Base-by-base conservation (phyloP, 2,329 filamentous ascomycete species). In the Fusarium haematococcum region DNA sequence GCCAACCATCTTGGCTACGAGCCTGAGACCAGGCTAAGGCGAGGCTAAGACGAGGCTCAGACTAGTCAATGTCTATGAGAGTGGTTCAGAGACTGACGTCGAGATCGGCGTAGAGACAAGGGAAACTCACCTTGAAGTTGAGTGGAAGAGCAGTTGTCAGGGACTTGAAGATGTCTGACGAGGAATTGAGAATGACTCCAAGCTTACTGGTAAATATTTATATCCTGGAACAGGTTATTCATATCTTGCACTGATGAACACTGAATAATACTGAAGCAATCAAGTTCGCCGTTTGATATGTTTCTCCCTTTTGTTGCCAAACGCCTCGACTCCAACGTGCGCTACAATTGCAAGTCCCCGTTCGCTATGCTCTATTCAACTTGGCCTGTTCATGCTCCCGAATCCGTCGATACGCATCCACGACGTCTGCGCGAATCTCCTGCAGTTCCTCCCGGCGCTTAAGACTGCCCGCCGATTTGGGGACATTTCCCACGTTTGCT, bases 381-480 rank as follows among this genome's bases (percentile, higher is more conserved):
- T 83, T 84, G 41, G 80, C 79, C 68, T 84, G 82, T 69, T 84
- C 82, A 45, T 83, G 80, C 63, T 84, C 81, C 50, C 80, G 74
- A 45, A 83, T 82, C 69, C 80, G 83, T 50, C 83, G 79, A 66
- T 84, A 84, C n/a, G 82, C 80, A 52, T 84, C 81, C 56, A 85
- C 68, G 37, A 85, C 79, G 48, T 84, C 79, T 18, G 82, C 76
- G 25, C 83, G 78, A 18, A 79, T 78, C 54, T 71, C 73, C 63
- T 84, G 82, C 20, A 85, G 72, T 73, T 84, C 82, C 65, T 85
- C 83, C n/a, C 83, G 80, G 33, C 83, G 80, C 63, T 80, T 79
- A 62, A 85, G 74, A 69, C 83, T 85, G 39, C 83, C 83, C 9
- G 83, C 82, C 18, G 83, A 73, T 68, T 84, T 84, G 45, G 83